Evolutionary conservation across 225 moss, liverwort and hornwort species (phyloP), one percentile per base, ranked within the genome.

Genomic region (Pleurozium schreberi): DNA sequence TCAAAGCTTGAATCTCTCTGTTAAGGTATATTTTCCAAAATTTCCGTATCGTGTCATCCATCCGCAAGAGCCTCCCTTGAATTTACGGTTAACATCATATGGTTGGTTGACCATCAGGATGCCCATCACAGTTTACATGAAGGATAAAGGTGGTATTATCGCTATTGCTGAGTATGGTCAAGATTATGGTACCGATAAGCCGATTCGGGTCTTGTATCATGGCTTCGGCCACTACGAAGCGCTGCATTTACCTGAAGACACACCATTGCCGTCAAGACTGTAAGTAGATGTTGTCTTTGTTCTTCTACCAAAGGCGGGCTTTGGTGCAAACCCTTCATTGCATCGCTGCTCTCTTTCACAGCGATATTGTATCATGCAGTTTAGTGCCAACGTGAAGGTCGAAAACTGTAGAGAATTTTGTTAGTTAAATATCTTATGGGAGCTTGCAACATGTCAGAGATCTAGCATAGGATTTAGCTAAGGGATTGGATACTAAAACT

Each of bases 151-250:
- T 59, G 98, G 98, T 42, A 89, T 99, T 6, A 96, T 97, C 83
- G 83, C 97, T 34, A 99, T 99, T 85, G 96, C 96, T 75, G 98
- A 99, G 83, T 99, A 99, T 83, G 98, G 98, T n/a, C 96, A 95
- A 92, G 98, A 97, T 57, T 66, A 94, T 75, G 96, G 95, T 43
- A 91, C 66, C 40, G 90, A 96, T 30, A 93, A 94, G 22, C 98
- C 98, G 26, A 91, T 99, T 84, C 90, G 94, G n/a, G 97, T 99
- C 62, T 91, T 99, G 47, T 99, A 97, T 88, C 96, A 99, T 94
- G 98, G 98, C 74, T 96, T 95, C 70, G 97, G 98, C 30, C 98
- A 99, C 80, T 99, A 99, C 47, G 98, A 99, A 88, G 97, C 97
- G 23, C 82, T 99, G 81, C 96, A 95, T 90, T 91, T 99, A 85